Conservation (phyloP, 2,329 filamentous ascomycete genomes). For the Fusarium sp. region DNA sequence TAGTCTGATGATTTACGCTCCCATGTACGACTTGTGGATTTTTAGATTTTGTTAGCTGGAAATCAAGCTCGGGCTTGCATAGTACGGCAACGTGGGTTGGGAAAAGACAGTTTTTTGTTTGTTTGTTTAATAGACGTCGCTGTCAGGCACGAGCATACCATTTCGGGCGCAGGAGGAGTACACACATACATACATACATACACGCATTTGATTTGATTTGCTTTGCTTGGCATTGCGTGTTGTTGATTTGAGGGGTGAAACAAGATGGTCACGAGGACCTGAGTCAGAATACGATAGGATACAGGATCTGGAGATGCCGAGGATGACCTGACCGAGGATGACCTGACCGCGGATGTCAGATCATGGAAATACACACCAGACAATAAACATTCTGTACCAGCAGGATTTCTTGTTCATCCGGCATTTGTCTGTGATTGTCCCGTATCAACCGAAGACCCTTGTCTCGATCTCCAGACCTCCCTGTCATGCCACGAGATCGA, state of each 20-base stretch:
- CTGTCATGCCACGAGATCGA: constrained; percentile 28
- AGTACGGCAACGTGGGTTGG: constrained; percentile 16
- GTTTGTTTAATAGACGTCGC: constrained; percentile 10
- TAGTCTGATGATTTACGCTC: constrained; percentile 25
- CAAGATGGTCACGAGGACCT: neutral
- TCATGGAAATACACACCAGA: neutral
- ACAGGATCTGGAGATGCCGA: neutral
- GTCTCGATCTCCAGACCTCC: constrained; percentile 33
- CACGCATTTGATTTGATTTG: neutral
- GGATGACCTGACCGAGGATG: neutral
- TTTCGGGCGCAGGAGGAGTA: constrained; percentile 7
- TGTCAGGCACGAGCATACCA: constrained; percentile 16
- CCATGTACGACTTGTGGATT: constrained; percentile 6
- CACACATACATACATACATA: neutral
- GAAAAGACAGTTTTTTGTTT: neutral
- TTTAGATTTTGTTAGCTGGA: constrained; percentile 22
- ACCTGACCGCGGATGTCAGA: neutral
- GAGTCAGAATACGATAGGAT: neutral
- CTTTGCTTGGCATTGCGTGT: neutral
- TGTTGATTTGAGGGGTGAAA: neutral
- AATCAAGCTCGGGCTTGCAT: constrained; percentile 13
- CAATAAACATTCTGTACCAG: neutral
- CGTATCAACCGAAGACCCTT: constrained; percentile 2
- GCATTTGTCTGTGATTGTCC: neutral
- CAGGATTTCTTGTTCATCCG: neutral